Evolutionary conservation across 768 basidiomycete species (phyloP).

Genomic region (Serendipita sp.): DNA sequence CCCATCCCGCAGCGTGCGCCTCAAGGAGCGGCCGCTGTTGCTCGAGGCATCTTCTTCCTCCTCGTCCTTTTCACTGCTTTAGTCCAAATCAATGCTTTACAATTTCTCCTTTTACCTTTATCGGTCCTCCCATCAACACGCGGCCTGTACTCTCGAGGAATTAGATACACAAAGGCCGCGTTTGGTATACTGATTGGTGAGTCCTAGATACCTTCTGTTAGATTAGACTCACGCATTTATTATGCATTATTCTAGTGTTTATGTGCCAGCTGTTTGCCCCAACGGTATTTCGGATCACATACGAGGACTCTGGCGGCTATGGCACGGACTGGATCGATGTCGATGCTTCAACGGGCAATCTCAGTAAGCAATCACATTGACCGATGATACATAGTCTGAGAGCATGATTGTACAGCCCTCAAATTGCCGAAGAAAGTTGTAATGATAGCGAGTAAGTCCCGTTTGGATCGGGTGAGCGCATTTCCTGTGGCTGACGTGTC

Average conservation of each 20-base stretch:
- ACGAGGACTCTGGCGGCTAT: constrained; percentile 27
- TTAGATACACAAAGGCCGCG: constrained; percentile 68
- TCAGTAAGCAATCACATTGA: constrained; percentile 28
- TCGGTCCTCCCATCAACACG: constrained; percentile 42
- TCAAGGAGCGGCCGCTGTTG: constrained; percentile 16
- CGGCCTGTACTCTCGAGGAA: constrained; percentile 47
- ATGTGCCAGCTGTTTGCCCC: constrained; percentile 76
- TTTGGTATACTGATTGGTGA: constrained; percentile 61
- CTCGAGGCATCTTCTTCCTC: constrained; percentile 29
- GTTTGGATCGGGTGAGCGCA: background rate
- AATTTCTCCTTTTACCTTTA: constrained; percentile 43
- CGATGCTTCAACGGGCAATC: constrained; percentile 36
- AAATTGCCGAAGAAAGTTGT: constrained; percentile 67
- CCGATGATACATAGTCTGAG: constrained; percentile 43
- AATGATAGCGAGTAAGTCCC: constrained; percentile 56
- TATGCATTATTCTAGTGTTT: constrained; percentile 33
- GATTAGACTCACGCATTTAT: background rate
- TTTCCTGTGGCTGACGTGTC: background rate
- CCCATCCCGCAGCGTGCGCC: constrained; percentile 20
- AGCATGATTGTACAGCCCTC: constrained; percentile 26
- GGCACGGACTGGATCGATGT: constrained; percentile 28
- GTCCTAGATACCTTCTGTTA: constrained; percentile 17
- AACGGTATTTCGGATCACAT: constrained; percentile 52
- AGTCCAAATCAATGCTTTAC: constrained; percentile 53
- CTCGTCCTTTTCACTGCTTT: constrained; percentile 47